These are phyloP conservation scores for Zygosaccharomyces sapae DNA, from an alignment of 1,139 yeast genomes.

Conservation along the genomic window DNA sequence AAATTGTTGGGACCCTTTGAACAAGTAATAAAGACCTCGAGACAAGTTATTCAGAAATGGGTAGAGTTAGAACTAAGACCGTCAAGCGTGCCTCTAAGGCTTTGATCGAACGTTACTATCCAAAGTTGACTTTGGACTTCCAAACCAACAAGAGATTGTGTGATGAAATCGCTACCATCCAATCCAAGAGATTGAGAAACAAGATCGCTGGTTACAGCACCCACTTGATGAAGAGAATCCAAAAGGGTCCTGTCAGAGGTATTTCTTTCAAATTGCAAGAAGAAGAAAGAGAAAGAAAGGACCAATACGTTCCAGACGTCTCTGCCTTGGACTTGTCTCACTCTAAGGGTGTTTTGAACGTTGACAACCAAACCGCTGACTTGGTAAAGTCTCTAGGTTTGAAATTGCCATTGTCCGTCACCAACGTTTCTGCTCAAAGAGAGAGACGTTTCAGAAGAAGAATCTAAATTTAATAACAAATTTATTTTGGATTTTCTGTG, in stretches of 20 bases:
- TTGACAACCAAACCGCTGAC: slow-evolving; percentile 97
- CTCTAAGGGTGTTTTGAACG: slow-evolving; percentile 95
- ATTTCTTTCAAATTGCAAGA: slow-evolving; percentile 99
- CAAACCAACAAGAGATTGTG: slow-evolving; percentile 99
- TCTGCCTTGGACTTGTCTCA: slow-evolving; percentile 98
- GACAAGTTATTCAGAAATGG: slow-evolving; percentile 40
- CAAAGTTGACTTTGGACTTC: slow-evolving; percentile 98
- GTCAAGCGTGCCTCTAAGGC: slow-evolving; percentile 99
- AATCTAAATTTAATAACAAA: slow-evolving; percentile 48
- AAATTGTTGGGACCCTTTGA: neutral
- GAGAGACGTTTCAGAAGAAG: slow-evolving; percentile 95
- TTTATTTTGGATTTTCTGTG: slow-evolving; percentile 26
- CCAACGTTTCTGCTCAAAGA: slow-evolving; percentile 90
- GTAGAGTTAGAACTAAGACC: slow-evolving; percentile 99
- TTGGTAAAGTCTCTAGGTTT: slow-evolving; percentile 95
- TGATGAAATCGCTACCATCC: slow-evolving; percentile 97
- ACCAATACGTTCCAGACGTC: slow-evolving; percentile 99
- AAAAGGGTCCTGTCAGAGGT: slow-evolving; percentile 99
- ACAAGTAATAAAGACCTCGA: slow-evolving; percentile 17
- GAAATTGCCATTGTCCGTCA: slow-evolving; percentile 89
- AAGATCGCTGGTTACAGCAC: slow-evolving; percentile 99
- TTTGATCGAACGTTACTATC: slow-evolving; percentile 99
- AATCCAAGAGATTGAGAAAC: slow-evolving; percentile 99
- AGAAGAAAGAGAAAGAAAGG: slow-evolving; percentile 99
- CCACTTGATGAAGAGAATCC: slow-evolving; percentile 99